Conservation (phyloP, 768 basidiomycete genomes). For the Hericium alpestre region DNA sequence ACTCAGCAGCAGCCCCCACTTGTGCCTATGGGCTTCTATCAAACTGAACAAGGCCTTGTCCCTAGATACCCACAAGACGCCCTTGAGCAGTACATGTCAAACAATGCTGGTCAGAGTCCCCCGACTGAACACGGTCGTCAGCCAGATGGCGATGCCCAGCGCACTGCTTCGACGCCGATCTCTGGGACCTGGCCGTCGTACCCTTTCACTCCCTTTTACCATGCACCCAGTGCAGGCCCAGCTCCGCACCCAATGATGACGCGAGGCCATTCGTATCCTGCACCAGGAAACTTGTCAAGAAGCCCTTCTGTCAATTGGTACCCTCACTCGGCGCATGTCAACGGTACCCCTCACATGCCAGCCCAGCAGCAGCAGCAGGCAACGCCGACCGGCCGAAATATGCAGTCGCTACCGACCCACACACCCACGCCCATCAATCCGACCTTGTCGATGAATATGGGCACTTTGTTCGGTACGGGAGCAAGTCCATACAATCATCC, state of each 20-base stretch:
- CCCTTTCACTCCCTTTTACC: background rate
- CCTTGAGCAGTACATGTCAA: constrained; percentile 56
- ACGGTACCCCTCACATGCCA: background rate
- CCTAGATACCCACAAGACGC: constrained; percentile 59
- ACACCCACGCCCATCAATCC: background rate
- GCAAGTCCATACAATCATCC: background rate
- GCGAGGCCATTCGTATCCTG: background rate
- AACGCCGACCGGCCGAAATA: background rate
- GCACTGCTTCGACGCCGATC: constrained; percentile 5
- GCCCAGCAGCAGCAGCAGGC: background rate
- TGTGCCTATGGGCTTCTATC: constrained; percentile 57
- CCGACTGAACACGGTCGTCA: background rate
- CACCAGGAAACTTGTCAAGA: background rate
- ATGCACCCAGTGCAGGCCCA: background rate
- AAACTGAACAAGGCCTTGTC: constrained; percentile 61
- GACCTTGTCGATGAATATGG: background rate
- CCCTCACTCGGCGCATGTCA: background rate
- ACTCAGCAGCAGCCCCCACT: constrained; percentile 38
- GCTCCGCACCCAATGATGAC: background rate
- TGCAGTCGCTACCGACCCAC: background rate
- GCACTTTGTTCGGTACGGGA: background rate
- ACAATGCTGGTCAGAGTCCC: constrained; percentile 17
- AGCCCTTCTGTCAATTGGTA: background rate
- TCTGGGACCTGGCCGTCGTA: background rate
- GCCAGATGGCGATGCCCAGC: constrained; percentile 10